Conservation (phyloP, 306 rosid genomes). For the Acacia confusa region DNA sequence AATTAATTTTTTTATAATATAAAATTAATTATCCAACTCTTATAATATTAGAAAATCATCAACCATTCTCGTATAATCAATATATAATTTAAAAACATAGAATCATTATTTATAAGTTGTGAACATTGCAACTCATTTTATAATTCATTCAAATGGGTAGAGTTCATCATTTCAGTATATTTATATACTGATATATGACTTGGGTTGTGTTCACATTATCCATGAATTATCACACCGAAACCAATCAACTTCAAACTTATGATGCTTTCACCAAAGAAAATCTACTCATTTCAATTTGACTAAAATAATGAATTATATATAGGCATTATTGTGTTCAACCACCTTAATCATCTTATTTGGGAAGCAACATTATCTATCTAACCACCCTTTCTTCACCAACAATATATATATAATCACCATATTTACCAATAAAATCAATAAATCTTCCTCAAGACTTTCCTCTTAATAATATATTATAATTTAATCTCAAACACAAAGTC, state of each 20-base stretch:
- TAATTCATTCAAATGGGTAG: no score
- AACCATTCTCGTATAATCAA: no score
- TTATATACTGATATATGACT: no score
- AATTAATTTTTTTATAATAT: no score
- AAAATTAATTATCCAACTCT: no score
- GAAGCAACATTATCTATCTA: background rate
- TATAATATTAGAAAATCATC: no score
- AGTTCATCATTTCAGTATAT: no score
- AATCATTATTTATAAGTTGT: no score
- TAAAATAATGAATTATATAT: no score
- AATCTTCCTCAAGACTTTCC: background rate
- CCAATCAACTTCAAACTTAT: background rate
- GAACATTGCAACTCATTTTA: no score
- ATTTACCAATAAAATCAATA: conserved; percentile 5
- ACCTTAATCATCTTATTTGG: background rate
- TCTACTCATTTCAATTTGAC: background rate
- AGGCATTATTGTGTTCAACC: background rate
- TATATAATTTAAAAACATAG: no score
- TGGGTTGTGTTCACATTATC: background rate
- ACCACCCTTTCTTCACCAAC: background rate
- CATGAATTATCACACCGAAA: background rate
- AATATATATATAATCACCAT: background rate
- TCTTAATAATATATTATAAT: background rate
- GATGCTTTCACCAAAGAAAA: background rate
- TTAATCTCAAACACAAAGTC: background rate